These are phyloP conservation scores for Apodospora peruviana DNA, from an alignment of 495 filamentous ascomycete genomes.

Conservation along the genomic window DNA sequence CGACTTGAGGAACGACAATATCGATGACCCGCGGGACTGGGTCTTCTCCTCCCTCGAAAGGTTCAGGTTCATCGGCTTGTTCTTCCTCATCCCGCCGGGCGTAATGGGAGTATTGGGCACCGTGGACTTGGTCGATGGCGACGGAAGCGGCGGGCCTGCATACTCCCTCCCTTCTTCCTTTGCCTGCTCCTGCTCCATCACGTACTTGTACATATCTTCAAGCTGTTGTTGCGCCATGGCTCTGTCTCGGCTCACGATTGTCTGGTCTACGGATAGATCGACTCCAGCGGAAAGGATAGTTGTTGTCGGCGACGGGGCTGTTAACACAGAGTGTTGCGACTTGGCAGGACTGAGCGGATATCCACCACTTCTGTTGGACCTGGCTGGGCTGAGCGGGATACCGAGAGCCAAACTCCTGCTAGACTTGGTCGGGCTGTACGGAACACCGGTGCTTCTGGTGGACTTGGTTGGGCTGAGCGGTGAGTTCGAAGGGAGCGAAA, in stretches of 20 bases:
- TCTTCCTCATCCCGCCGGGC: conserved; percentile 24
- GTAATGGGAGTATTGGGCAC: conserved; percentile 15
- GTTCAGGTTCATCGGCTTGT: conserved; percentile 43
- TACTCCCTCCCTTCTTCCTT: conserved; percentile 43
- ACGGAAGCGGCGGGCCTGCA: conserved; percentile 27
- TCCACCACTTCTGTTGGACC: conserved; percentile 6
- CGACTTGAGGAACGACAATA: conserved; percentile 48
- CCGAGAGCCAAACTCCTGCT: too few relatives aligned
- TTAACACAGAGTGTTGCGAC: conserved; percentile 46
- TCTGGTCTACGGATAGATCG: conserved; percentile 59
- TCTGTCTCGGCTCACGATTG: conserved; percentile 66
- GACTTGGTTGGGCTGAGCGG: conserved; percentile 18
- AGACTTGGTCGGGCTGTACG: conserved; percentile 16
- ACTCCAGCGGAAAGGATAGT: conserved; percentile 35
- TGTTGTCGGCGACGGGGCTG: conserved; percentile 39
- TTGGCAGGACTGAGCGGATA: conserved; percentile 39
- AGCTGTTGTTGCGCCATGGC: conserved; percentile 70
- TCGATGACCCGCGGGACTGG: conserved; percentile 44
- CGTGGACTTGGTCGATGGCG: conserved; percentile 25
- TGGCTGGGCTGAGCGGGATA: conserved; percentile 19
- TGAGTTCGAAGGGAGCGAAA: conserved; percentile 29
- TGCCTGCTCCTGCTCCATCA: conserved; percentile 80
- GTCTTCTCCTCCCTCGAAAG: conserved; percentile 34
- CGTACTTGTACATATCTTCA: conserved; percentile 83
- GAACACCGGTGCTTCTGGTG: conserved; percentile 17